Evolutionary conservation across 2,329 filamentous ascomycete species (phyloP).

Genomic region (Paecilomyces sp.): DNA sequence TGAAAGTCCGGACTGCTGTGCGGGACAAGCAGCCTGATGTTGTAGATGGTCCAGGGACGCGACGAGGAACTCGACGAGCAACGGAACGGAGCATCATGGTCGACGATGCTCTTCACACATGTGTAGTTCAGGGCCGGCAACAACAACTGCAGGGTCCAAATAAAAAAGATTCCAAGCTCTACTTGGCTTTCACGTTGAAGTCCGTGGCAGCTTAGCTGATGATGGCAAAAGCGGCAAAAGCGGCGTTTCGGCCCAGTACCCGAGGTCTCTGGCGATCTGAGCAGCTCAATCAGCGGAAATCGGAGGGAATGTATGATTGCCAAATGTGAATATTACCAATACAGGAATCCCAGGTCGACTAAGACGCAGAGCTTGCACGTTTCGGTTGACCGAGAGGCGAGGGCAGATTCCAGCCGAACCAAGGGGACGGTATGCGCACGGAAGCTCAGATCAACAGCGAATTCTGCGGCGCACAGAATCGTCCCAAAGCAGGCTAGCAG

Average conservation of each 20-base stretch:
- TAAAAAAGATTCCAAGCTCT: not conserved
- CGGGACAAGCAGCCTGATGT: conserved; percentile 16
- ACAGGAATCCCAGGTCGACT: not conserved
- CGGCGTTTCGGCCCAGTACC: not conserved
- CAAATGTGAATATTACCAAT: not conserved
- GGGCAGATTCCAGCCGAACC: not conserved
- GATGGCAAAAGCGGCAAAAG: not conserved
- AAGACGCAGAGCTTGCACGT: not conserved
- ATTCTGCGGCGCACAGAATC: not conserved
- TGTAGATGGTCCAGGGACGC: conserved; percentile 12
- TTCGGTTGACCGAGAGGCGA: not conserved
- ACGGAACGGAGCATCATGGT: conserved; percentile 27
- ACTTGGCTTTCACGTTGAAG: not conserved
- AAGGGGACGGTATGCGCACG: not conserved
- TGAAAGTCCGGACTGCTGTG: conserved; percentile 24
- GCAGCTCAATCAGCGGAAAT: not conserved
- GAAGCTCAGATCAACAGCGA: not conserved
- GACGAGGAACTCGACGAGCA: conserved; percentile 29
- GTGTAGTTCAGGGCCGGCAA: not conserved
- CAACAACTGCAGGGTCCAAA: not conserved
- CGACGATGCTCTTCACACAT: not conserved
- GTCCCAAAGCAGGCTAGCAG: not conserved
- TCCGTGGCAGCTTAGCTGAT: not conserved
- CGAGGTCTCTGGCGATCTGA: not conserved
- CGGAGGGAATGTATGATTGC: not conserved